A percentile compares a stretch with the other conserved stretches of the same genome.
Conservation (phyloP, 257 asterid genomes). For the Scutellaria baicalensis region DNA sequence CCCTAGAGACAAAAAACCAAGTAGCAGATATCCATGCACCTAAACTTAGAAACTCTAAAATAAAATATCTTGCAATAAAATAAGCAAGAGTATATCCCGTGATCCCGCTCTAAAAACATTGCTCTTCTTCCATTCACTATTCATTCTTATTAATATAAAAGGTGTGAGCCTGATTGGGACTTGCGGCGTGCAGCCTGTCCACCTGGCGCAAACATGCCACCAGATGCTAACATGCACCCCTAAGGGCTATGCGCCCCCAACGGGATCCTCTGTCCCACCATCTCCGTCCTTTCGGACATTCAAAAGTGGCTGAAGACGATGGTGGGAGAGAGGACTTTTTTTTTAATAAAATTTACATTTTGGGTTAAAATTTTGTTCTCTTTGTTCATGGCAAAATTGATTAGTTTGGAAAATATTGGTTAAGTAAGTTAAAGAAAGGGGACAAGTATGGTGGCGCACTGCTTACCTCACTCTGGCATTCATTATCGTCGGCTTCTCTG, state of each 20-base stretch:
- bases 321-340: too few relatives aligned
- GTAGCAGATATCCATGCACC: too few relatives aligned
- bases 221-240: background rate
- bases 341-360: too few relatives aligned
- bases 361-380: too few relatives aligned
- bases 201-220: conserved; percentile 7
- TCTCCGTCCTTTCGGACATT: too few relatives aligned
- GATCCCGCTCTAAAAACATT: conserved; percentile 20
- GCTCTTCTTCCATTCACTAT: conserved; percentile 3
- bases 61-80: background rate
- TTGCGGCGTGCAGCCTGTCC: background rate
- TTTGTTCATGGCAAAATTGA: background rate
- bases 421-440: background rate
- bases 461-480: conserved; percentile 64
- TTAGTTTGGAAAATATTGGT: background rate
- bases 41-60: too few relatives aligned
- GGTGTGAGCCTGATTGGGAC: background rate
- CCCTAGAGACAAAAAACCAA: too few relatives aligned
- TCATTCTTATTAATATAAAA: background rate
- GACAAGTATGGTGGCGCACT: background rate
- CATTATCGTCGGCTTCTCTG: conserved; percentile 45
- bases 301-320: too few relatives aligned
- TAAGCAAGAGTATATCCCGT: background rate
- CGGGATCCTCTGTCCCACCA: too few relatives aligned
- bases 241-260: too few relatives aligned